These are phyloP conservation scores for Colletotrichum tofieldiae DNA, from an alignment of 2,329 filamentous ascomycete genomes.

Conservation along the genomic window DNA sequence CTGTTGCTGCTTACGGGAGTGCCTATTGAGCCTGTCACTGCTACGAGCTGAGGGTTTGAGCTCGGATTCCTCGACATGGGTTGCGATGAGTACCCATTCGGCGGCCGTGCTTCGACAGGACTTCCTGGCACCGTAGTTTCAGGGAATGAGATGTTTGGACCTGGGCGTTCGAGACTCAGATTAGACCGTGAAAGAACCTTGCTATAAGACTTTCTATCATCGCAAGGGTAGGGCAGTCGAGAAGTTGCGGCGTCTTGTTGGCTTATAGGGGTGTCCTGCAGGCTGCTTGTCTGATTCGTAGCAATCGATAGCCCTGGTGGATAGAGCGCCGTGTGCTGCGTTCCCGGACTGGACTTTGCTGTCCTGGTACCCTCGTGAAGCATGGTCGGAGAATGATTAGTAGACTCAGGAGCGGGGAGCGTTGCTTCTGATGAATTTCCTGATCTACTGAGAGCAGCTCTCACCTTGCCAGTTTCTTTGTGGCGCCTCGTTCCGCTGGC, in stretches of 20 bases:
- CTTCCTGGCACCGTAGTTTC: constrained; percentile 43
- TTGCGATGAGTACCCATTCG: constrained; percentile 62
- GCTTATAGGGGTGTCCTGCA: constrained; percentile 12
- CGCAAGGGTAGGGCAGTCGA: constrained; percentile 9
- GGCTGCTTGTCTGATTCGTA: constrained; percentile 29
- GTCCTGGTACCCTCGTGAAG: constrained; percentile 48
- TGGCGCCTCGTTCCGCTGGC: constrained; percentile 1
- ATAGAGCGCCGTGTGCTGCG: constrained; percentile 47
- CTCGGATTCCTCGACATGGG: constrained; percentile 66
- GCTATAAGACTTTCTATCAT: constrained; percentile 7
- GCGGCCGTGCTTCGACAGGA: constrained; percentile 45
- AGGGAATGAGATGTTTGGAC: constrained; percentile 46
- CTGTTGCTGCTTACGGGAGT: constrained; percentile 44
- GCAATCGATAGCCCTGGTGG: constrained; percentile 45
- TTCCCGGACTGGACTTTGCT: constrained; percentile 52
- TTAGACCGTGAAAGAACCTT: constrained; percentile 29
- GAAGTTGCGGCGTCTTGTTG: constrained; percentile 44
- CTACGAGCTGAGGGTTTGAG: constrained; percentile 41
- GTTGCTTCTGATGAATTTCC: neutral
- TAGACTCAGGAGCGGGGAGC: neutral
- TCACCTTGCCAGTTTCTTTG: neutral
- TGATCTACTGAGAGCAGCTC: neutral
- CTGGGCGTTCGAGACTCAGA: constrained; percentile 8
- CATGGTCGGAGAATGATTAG: constrained; percentile 1
- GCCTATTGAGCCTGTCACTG: constrained; percentile 18